Conservation (phyloP, 768 basidiomycete species). For the Mycena crocata region DNA sequence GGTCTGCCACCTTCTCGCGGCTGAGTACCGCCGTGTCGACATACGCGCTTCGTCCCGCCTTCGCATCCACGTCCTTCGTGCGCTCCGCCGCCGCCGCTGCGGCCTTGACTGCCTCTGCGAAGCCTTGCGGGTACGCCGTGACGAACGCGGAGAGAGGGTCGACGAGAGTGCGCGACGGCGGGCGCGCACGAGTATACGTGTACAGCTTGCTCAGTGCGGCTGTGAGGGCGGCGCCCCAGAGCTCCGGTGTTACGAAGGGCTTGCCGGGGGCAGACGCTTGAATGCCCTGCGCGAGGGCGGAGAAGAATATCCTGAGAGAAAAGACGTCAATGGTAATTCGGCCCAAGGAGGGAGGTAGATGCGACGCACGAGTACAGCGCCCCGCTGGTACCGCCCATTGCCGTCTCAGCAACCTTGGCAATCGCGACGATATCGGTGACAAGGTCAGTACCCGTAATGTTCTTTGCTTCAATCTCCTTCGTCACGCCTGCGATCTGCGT, state of each 20-base stretch:
- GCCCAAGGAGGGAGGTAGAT: neutral
- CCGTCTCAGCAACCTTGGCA: conserved; percentile 80
- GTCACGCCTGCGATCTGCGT: conserved; percentile 63
- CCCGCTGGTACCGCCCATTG: conserved; percentile 93
- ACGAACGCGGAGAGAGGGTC: conserved; percentile 90
- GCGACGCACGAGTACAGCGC: conserved; percentile 86
- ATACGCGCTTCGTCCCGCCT: conserved; percentile 91
- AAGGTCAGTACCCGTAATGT: conserved; percentile 72
- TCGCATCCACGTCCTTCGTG: conserved; percentile 83
- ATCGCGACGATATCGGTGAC: conserved; percentile 74
- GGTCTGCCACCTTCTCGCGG: conserved; percentile 77
- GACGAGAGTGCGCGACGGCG: conserved; percentile 92
- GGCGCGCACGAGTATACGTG: conserved; percentile 89
- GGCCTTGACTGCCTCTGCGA: conserved; percentile 66
- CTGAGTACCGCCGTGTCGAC: conserved; percentile 76
- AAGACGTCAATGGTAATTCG: no score
- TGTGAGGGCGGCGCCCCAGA: conserved; percentile 72
- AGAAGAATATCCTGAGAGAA: conserved; percentile 91
- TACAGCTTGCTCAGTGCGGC: conserved; percentile 73
- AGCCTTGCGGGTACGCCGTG: conserved; percentile 53
- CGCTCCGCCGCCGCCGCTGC: conserved; percentile 76
- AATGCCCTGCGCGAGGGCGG: conserved; percentile 82
- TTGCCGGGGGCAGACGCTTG: conserved; percentile 45
- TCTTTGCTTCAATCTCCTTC: conserved; percentile 63
- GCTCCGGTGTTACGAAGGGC: conserved; percentile 55